Conservation (phyloP, 177 flowering plant genomes). For the Vitis hybrid region DNA sequence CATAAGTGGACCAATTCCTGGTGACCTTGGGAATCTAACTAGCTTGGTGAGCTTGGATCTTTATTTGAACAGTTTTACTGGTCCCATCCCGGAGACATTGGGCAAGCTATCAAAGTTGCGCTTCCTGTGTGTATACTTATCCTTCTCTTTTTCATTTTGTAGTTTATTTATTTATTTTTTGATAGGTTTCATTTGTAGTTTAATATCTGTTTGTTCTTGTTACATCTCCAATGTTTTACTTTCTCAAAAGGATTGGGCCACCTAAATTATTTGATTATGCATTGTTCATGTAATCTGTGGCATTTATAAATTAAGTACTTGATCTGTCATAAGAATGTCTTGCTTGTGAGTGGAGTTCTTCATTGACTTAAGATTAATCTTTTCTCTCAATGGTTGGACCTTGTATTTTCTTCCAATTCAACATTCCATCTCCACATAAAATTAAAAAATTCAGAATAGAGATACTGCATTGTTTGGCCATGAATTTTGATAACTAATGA, state of each 20-base stretch:
- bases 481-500: no score
- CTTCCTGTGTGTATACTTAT: constrained; percentile 66
- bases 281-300: no score
- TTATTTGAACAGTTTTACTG: constrained; percentile 73
- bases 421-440: no score
- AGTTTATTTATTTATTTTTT: neutral
- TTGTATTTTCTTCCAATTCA: no score
- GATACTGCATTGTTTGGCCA: no score
- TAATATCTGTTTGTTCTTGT: constrained; percentile 2
- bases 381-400: no score
- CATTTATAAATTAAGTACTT: no score
- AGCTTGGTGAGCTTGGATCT: constrained; percentile 96
- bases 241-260: neutral
- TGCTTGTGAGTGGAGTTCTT: no score
- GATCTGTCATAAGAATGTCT: no score
- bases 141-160: neutral
- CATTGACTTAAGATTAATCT: no score
- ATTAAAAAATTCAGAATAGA: no score
- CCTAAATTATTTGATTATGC: no score
- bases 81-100: constrained; percentile 78
- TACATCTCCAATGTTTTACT: neutral
- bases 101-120: constrained; percentile 74
- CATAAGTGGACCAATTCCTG: constrained; percentile 75
- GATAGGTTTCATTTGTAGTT: neutral
- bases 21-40: constrained; percentile 84